These are phyloP conservation scores for Phytophthora pistaciae DNA, from an alignment of 352 stramenopile genomes.

Conservation along the genomic window DNA sequence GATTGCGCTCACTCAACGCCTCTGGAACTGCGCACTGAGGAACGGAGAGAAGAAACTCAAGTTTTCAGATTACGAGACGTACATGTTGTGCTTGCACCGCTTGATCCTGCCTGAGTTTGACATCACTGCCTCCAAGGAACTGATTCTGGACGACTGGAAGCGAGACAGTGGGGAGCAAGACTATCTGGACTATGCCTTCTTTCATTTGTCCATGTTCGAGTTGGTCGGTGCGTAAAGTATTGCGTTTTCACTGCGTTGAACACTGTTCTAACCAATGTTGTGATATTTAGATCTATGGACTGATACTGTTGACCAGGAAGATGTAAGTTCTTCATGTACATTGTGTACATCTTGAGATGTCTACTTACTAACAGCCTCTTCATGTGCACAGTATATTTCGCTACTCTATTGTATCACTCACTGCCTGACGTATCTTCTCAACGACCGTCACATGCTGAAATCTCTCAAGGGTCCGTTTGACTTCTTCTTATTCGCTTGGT, in stretches of 20 bases:
- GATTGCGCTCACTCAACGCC: conserved; percentile 73
- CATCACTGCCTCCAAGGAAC: conserved; percentile 58
- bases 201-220: conserved; percentile 88
- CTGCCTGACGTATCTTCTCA: conserved; percentile 62
- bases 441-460: conserved; percentile 59
- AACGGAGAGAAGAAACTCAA: conserved; percentile 34
- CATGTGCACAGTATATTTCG: conserved; percentile 66
- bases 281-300: conserved; percentile 64
- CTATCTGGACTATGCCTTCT: conserved; percentile 71
- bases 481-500: neutral
- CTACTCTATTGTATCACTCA: conserved; percentile 83
- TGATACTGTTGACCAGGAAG: conserved; percentile 67
- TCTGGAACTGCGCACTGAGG: conserved; percentile 70
- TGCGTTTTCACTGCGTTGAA: neutral
- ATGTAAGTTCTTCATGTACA: conserved; percentile 51
- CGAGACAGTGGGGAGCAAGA: conserved; percentile 63
- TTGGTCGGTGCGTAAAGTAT: conserved; percentile 59
- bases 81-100: conserved; percentile 80
- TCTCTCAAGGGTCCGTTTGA: conserved; percentile 45
- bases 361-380: neutral
- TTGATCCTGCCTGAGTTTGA: conserved; percentile 84
- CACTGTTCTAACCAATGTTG: neutral
- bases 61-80: conserved; percentile 70
- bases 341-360: neutral
- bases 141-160: conserved; percentile 79